phyloP scores from a whole-genome alignment of 176 grass and related monocot species.

The Juncus effusus region DNA sequence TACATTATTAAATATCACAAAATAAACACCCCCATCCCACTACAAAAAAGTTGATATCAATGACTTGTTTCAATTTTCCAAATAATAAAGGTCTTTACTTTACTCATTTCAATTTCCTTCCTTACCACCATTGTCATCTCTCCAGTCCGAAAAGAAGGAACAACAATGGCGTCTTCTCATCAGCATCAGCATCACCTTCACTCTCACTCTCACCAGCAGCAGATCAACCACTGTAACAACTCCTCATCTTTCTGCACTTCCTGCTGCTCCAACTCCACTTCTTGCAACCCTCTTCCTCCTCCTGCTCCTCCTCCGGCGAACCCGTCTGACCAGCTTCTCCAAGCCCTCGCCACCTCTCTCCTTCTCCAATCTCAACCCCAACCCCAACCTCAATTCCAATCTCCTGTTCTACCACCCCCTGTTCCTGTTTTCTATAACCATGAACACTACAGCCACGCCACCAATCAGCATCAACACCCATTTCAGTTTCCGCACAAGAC shows the following conservation, averaged over 20 bases:
- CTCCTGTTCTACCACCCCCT: conserved; percentile 7
- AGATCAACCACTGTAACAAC: conserved; percentile 14
- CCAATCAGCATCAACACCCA: conserved; percentile 26
- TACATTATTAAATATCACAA: too few relatives aligned
- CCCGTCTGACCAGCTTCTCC: conserved; percentile 21
- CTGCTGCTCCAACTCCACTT: background rate
- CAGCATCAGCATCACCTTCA: conserved; percentile 9
- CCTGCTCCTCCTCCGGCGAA: conserved; percentile 3
- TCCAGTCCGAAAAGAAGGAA: background rate
- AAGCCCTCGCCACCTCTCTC: conserved; percentile 24
- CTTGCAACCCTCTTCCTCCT: background rate
- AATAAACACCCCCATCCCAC: too few relatives aligned
- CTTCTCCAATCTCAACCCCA: conserved; percentile 22
- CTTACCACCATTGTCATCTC: background rate
- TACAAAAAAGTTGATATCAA: too few relatives aligned
- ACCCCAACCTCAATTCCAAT: background rate
- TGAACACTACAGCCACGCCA: conserved; percentile 20
- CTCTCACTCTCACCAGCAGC: conserved; percentile 18
- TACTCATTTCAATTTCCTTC: too few relatives aligned
- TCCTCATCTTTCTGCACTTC: conserved; percentile 9
- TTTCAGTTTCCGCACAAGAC: conserved; percentile 27
- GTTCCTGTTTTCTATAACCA: conserved; percentile 21
- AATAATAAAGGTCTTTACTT: too few relatives aligned
- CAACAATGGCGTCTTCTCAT: conserved; percentile 22
- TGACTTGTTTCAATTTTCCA: too few relatives aligned